Evolutionary conservation across 139 green algal genomes (phyloP).

Genomic region (Coelastrella sp.): DNA sequence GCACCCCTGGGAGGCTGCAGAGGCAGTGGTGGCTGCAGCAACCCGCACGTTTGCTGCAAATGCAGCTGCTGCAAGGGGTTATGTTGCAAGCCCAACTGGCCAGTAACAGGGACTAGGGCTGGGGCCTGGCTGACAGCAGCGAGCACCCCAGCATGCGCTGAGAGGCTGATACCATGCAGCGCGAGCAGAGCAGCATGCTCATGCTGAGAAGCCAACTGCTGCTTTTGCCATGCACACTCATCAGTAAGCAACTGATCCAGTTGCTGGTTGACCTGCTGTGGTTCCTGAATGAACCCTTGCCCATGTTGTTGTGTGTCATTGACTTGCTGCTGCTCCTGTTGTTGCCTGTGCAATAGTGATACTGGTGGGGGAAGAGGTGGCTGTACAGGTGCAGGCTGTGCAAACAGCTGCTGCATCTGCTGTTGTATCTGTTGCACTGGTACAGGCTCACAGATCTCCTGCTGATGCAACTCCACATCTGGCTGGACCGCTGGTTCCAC

Average conservation of each 20-base stretch:
- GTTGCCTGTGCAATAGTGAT: neutral
- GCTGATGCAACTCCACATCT: neutral
- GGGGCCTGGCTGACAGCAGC: neutral
- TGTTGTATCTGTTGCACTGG: neutral
- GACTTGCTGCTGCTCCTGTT: neutral
- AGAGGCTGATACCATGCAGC: neutral
- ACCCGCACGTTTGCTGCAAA: neutral
- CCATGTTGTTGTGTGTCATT: neutral
- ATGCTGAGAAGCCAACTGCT: neutral
- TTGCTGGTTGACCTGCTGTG: neutral
- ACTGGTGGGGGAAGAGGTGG: neutral
- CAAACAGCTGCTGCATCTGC: conserved; percentile 3
- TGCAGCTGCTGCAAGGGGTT: neutral
- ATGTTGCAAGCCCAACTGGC: neutral
- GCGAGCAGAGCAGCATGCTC: neutral
- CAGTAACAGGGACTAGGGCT: neutral
- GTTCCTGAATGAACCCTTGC: neutral
- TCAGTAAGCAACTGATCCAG: neutral
- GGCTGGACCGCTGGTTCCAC: no score
- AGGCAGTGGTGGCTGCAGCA: neutral
- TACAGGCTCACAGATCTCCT: neutral
- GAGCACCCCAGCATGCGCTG: neutral
- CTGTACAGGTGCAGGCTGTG: neutral
- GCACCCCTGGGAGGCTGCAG: neutral
- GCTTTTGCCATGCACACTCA: neutral